Evolutionary conservation across 495 filamentous ascomycete species (phyloP), one percentile per base, ranked within the genome.

Genomic region (Podospora australis): DNA sequence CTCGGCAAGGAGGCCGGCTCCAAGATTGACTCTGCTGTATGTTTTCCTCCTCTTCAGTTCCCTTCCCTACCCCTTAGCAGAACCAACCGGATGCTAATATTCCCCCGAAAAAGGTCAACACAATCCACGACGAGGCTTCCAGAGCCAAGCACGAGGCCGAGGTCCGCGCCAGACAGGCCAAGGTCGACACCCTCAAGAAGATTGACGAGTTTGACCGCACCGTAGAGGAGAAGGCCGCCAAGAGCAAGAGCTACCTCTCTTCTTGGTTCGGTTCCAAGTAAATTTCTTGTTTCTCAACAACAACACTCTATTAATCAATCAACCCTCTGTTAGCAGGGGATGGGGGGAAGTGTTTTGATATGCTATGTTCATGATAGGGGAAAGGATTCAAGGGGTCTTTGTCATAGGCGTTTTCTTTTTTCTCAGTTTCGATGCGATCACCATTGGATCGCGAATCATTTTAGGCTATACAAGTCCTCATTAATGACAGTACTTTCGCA

Each of bases 211-310:
- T 79, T 44, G 88, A 92, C 63, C 77, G 78, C 49, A 88, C 81
- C 57, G 77, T 95, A 20, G 86, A 89, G 71, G 72, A 83, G 55
- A 81, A 81, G 56, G 79, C 89, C 10, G 64, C 79, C 6, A 85
- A 91, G 64, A 83, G 87, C 8, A 94, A 94, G 79, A 77, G 81
- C 44, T 78, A 78, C 16, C 66, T 92, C 49, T 83, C 81, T 22
- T 79, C 82, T 44, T 95, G 88, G 89, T 90, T 95, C 53, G 82
- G 86, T 26, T 78, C 82, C 63, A 86, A 79, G 59, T 72, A 54
- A 62, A 29, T 25, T n/a, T n/a, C n/a, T n/a, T n/a, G n/a, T n/a
- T n/a, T n/a, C n/a, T n/a, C n/a, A 14, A 34, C 7, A n/a, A 22
- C 42, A 7, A 11, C 11, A 23, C 10, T 19, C 6, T 10, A 14